phyloP scores from a whole-genome alignment of 768 basidiomycete species.

The Termitomyces sp. region DNA sequence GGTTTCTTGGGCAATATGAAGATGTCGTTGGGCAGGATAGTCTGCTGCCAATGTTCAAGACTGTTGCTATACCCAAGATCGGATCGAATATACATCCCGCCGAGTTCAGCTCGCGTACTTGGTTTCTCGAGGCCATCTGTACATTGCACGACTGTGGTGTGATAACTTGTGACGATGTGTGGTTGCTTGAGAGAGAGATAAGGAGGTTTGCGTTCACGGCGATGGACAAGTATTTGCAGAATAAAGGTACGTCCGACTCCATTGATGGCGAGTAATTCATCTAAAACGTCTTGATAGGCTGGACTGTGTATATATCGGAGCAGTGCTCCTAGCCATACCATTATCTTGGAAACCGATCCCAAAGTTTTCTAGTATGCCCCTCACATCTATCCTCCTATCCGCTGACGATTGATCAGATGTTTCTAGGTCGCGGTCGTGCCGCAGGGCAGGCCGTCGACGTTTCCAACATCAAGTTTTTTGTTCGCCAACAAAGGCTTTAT shows the following conservation, averaged over 20 bases:
- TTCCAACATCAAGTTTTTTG: background rate
- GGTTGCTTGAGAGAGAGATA: conserved; percentile 45
- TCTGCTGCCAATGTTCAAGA: conserved; percentile 39
- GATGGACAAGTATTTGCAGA: conserved; percentile 47
- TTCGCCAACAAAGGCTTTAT: background rate
- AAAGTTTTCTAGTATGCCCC: background rate
- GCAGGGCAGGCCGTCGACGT: background rate
- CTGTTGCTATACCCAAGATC: conserved; percentile 34
- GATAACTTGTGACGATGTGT: conserved; percentile 44
- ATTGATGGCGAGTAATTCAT: background rate
- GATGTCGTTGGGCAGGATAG: conserved; percentile 40
- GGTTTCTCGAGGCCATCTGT: conserved; percentile 45
- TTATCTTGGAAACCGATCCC: background rate
- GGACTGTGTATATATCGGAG: conserved; percentile 29
- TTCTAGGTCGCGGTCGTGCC: background rate
- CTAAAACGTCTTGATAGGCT: conserved; percentile 17
- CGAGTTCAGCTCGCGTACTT: conserved; percentile 44
- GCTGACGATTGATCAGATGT: background rate
- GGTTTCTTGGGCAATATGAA: conserved; percentile 38
- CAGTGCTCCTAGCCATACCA: conserved; percentile 21
- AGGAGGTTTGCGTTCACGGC: conserved; percentile 42
- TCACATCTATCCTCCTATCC: background rate
- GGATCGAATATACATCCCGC: conserved; percentile 22
- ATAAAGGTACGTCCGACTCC: conserved; percentile 30
- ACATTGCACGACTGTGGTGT: conserved; percentile 47